Base-by-base conservation (phyloP, 176 grass and related monocot genomes). In the Hsuehochloa calcarea region DNA sequence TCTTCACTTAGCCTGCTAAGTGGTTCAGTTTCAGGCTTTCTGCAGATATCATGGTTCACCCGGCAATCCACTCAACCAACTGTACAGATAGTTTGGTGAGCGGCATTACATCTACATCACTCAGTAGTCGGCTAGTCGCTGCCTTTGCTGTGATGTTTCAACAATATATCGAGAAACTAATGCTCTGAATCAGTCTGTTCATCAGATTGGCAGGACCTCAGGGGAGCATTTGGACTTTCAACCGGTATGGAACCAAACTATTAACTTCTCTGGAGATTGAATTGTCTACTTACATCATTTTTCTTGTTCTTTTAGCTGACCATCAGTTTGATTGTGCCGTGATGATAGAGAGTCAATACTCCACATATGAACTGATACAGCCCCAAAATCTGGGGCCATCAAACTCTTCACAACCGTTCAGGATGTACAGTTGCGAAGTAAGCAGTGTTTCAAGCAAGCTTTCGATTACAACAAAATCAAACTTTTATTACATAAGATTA, bases 11-110 rank as follows among this genome's bases (percentile, higher is more conserved):
- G 13, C 29, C 55, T 66, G 55, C 41, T 86, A 54, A 72, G 49
- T 27, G 20, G 19, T 55, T 82, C 34, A 8, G 4, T 82, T 84
- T 70, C 40, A 69, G 41, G 45, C 22, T 63, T 86, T 72, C 64
- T 56, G 39, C 70, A 83, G 73, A 82, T 82, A 70, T 50, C 79
- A 73, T 49, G 12, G 84, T 68, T 90, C 20, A 13, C 17, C 43
- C 58, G 37, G 74, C 7, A 68, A 20, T 44, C 49, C 60, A 51
- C 29, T 68, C 47, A 26, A 51, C 59, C 29, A 60, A 50, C 68
- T 61, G 17, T 40, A 60, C 39, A 50, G 65, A 85, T 79, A 29
- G 60, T 29, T 70, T 50, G 60, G 51, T 81, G 52, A 62, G 71
- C 46, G 2, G 10, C 31, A 82, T 39, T 38, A 56, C 25, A 16